Percentiles rank a stretch among this genome's conserved stretches.
Evolutionary conservation across 306 rosid species (phyloP).

Genomic region (Inga oerstediana): DNA sequence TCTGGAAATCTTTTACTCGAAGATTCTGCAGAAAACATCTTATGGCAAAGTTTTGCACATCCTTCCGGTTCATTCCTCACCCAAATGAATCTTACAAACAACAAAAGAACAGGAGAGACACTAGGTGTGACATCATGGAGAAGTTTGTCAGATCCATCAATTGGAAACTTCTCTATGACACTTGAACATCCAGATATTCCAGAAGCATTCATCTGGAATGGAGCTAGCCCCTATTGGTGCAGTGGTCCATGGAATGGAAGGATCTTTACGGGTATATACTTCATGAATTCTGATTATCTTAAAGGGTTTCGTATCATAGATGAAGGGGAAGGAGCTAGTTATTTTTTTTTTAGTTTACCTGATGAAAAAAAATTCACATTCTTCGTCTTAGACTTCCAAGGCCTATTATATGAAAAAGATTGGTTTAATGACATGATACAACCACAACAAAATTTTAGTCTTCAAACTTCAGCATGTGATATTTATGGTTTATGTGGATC

Average conservation of each 20-base stretch:
- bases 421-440: not conserved
- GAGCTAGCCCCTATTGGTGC: conserved; percentile 30
- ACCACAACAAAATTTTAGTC: not conserved
- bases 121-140: not conserved
- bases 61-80: not conserved
- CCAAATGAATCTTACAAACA: not conserved
- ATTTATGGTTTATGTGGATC: conserved; percentile 35
- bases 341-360: too few species aligned
- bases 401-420: not conserved
- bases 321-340: too few species aligned
- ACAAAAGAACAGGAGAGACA: not conserved
- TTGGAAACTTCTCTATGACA: not conserved
- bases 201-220: conserved; percentile 30
- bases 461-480: conserved; percentile 24
- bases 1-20: not conserved
- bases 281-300: too few species aligned
- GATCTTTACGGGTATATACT: too few species aligned
- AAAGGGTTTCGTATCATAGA: too few species aligned
- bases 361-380: rapidly evolving
- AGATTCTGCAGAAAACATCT: too few species aligned
- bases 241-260: conserved; percentile 31
- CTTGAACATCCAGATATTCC: conserved; percentile 13
- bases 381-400: conserved; percentile 17
- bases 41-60: not conserved
- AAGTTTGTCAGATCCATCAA: conserved; percentile 14